These are phyloP conservation scores for Rhodomyrtus psidioides DNA, from an alignment of 441 rosid genomes.

Conservation along the genomic window DNA sequence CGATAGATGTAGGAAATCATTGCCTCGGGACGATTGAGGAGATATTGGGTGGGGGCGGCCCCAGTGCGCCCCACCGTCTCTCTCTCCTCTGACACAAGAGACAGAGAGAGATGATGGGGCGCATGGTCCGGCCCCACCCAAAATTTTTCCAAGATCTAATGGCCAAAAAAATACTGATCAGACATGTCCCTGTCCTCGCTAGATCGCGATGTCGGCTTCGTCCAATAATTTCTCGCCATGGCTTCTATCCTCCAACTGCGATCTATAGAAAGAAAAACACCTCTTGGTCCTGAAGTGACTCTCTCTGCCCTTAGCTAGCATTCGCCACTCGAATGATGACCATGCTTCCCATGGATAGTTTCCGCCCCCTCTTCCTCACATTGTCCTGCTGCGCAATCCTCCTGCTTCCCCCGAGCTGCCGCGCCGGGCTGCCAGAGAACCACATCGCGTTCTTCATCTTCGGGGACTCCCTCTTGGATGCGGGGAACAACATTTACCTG, in stretches of 20 bases:
- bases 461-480: constrained; percentile 6
- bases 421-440: not conserved
- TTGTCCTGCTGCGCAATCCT: not conserved
- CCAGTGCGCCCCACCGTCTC: too few species aligned
- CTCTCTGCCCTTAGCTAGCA: not conserved
- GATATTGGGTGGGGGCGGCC: too few species aligned
- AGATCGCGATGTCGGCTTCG: not conserved
- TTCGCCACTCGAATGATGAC: not conserved
- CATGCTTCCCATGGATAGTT: not conserved
- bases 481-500: constrained; percentile 4
- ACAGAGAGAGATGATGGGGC: too few species aligned
- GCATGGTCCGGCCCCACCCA: too few species aligned
- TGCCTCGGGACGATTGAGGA: too few species aligned
- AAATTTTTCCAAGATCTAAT: too few species aligned
- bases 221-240: not conserved
- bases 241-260: too few species aligned
- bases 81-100: too few species aligned
- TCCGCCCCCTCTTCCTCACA: not conserved
- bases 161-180: too few species aligned
- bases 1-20: too few species aligned
- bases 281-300: too few species aligned
- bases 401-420: not conserved
- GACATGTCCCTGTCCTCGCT: not conserved
- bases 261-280: too few species aligned
- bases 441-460: constrained; percentile 1